Evolutionary conservation across 2,329 filamentous ascomycete species (phyloP).

Genomic region (Leptographium radiaticola): DNA sequence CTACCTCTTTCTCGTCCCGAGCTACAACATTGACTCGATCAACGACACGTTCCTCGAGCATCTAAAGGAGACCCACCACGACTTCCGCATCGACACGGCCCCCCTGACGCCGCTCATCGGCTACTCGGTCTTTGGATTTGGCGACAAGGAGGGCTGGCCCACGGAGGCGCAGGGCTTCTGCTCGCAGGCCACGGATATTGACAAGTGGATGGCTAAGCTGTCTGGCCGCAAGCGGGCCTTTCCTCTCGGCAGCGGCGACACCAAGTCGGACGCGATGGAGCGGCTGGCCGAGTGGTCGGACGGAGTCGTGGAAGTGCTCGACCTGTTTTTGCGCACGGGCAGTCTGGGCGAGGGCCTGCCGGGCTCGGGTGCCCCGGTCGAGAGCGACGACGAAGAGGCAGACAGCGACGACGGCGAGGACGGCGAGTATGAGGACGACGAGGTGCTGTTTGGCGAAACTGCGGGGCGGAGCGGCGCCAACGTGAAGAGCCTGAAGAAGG

Average conservation of each 20-base stretch:
- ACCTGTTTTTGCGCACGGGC: slow-evolving; percentile 47
- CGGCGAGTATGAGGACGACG: slow-evolving; percentile 60
- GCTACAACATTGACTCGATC: slow-evolving; percentile 91
- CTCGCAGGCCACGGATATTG: slow-evolving; percentile 78
- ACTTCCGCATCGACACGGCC: slow-evolving; percentile 89
- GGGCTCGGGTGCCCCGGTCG: slow-evolving; percentile 70
- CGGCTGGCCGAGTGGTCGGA: slow-evolving; percentile 64
- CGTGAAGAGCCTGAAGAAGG: slow-evolving; percentile 28
- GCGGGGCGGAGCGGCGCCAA: slow-evolving; percentile 16
- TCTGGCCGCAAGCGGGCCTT: slow-evolving; percentile 77
- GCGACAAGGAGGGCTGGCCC: slow-evolving; percentile 84
- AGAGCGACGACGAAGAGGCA: slow-evolving; percentile 67
- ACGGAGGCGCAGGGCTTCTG: slow-evolving; percentile 85
- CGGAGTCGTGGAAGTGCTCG: slow-evolving; percentile 61
- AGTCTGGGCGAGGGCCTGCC: slow-evolving; percentile 51
- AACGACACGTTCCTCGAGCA: slow-evolving; percentile 80
- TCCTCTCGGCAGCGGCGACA: slow-evolving; percentile 77
- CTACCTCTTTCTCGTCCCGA: slow-evolving; percentile 76
- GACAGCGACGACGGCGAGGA: slow-evolving; percentile 59
- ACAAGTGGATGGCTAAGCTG: slow-evolving; percentile 95
- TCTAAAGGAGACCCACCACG: slow-evolving; percentile 83
- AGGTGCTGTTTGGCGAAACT: slow-evolving; percentile 36
- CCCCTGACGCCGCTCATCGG: slow-evolving; percentile 65
- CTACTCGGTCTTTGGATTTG: slow-evolving; percentile 89
- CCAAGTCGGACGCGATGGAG: slow-evolving; percentile 52